Conservation (phyloP, 306 rosid genomes). For the Citrullus mucosospermus region DNA sequence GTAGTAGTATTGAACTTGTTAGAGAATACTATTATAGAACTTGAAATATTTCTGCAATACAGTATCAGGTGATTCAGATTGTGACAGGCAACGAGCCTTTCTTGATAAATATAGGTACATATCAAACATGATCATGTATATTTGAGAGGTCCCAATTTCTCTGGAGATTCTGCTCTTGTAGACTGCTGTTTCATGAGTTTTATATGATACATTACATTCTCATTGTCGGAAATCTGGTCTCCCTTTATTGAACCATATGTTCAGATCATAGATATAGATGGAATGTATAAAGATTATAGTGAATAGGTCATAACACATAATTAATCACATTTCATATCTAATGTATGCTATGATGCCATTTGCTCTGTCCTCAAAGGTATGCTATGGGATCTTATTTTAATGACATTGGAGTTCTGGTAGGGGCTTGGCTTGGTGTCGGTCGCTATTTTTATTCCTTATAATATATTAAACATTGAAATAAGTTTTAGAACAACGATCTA, state of each 20-base stretch:
- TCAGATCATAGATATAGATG: neutral
- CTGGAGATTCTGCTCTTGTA: neutral
- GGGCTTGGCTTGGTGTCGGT: too few species aligned
- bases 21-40: neutral
- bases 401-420: too few species aligned
- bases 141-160: neutral
- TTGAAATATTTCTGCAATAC: neutral
- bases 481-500: too few species aligned
- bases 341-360: neutral
- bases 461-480: too few species aligned
- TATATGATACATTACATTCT: neutral
- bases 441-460: too few species aligned
- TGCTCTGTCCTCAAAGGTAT: too few species aligned
- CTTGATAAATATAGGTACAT: neutral
- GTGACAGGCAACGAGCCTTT: neutral
- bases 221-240: neutral
- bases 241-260: neutral
- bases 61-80: neutral
- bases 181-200: neutral
- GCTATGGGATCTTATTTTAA: too few species aligned
- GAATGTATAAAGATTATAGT: neutral
- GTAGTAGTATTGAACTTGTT: conserved; percentile 2
- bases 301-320: neutral
- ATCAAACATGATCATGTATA: neutral
- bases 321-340: neutral